Evolutionary conservation across 2,329 filamentous ascomycete species (phyloP).

Genomic region (Trichophyton schoenleinii): DNA sequence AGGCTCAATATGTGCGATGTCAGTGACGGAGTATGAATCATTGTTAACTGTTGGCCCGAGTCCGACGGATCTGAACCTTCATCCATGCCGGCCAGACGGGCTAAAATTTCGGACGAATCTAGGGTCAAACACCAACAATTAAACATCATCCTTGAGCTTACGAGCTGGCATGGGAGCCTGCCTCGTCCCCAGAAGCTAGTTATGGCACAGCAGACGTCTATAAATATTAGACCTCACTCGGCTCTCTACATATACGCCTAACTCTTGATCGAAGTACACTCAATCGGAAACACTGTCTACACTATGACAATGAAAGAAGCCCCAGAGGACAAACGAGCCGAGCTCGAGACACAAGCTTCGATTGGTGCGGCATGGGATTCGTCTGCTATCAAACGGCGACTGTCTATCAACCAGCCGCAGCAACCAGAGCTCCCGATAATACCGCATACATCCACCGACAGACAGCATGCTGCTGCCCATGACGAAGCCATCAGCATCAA

Average conservation of each 20-base stretch:
- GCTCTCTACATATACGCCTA: background rate
- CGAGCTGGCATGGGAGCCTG: background rate
- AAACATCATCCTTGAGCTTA: background rate
- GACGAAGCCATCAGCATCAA: slow-evolving; percentile 18
- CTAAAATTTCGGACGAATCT: background rate
- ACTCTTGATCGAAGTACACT: background rate
- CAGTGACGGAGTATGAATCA: no score
- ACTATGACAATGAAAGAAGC: background rate
- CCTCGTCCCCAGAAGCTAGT: background rate
- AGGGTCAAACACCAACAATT: background rate
- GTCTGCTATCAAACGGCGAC: background rate
- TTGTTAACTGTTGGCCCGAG: background rate
- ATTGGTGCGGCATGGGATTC: slow-evolving; percentile 3
- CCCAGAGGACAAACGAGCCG: background rate
- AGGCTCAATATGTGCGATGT: no score
- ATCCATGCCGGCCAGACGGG: background rate
- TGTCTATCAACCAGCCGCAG: background rate
- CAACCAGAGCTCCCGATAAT: slow-evolving; percentile 4
- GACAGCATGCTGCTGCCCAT: slow-evolving; percentile 17
- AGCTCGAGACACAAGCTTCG: slow-evolving; percentile 4
- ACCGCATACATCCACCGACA: slow-evolving; percentile 14
- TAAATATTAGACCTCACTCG: background rate
- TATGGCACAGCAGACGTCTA: background rate
- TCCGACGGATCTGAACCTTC: background rate
- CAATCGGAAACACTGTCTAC: background rate